Conservation (phyloP, 495 filamentous ascomycete species). For the Recurvomyces mirabilis region DNA sequence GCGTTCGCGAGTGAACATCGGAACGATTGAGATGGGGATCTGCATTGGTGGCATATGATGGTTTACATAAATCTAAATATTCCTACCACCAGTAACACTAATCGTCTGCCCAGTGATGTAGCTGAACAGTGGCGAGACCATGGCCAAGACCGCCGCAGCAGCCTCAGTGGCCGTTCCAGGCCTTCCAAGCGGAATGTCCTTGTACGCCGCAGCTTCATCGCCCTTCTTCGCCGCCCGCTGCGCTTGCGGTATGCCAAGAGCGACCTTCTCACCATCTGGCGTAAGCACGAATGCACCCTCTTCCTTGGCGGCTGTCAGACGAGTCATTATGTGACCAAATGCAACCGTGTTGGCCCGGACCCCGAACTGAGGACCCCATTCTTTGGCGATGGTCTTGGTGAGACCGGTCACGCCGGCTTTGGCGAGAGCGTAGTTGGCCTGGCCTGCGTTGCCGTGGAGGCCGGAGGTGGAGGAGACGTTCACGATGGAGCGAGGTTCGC, state of each 20-base stretch:
- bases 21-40: no score
- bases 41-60: no score
- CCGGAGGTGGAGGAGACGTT: constrained; percentile 73
- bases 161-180: constrained; percentile 70
- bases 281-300: constrained; percentile 63
- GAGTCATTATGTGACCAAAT: constrained; percentile 67
- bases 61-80: no score
- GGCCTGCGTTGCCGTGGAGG: constrained; percentile 72
- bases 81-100: constrained; percentile 60
- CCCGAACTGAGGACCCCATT: constrained; percentile 79
- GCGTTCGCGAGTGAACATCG: no score
- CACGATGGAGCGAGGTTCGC: constrained; percentile 64
- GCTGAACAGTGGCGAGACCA: constrained; percentile 65
- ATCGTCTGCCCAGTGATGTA: constrained; percentile 82
- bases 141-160: constrained; percentile 64
- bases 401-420: constrained; percentile 73
- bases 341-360: constrained; percentile 76
- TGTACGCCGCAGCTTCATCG: constrained; percentile 30
- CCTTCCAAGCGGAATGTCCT: constrained; percentile 66
- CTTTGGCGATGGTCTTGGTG: constrained; percentile 78
- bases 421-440: constrained; percentile 73
- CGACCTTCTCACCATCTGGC: constrained; percentile 64
- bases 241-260: constrained; percentile 60
- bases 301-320: constrained; percentile 72
- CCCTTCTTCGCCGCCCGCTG: constrained; percentile 37